phyloP scores from a whole-genome alignment of 305 asterid genomes.

The Fraxinus albicans region DNA sequence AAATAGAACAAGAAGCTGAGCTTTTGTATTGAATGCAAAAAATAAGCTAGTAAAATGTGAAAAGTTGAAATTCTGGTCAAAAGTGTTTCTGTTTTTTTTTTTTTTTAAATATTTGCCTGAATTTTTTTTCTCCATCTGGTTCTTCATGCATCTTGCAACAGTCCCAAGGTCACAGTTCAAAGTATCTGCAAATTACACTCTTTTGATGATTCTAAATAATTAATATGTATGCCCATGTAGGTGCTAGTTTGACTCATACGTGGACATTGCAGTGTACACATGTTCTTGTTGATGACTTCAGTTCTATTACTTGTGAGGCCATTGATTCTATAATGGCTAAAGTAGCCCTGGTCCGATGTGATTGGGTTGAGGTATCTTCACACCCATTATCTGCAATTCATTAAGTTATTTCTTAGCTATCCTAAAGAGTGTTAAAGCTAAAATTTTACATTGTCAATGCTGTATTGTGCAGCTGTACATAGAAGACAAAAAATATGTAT shows the following conservation, averaged over 20 bases:
- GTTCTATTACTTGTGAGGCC: conserved; percentile 50
- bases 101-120: background rate
- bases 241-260: conserved; percentile 51
- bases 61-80: background rate
- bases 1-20: background rate
- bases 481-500: background rate
- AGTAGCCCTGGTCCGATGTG: conserved; percentile 48
- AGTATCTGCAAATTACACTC: background rate
- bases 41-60: background rate
- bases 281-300: conserved; percentile 64
- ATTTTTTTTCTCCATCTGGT: background rate
- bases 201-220: conserved; percentile 11
- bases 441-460: background rate
- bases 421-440: background rate
- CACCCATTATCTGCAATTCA: conserved; percentile 12
- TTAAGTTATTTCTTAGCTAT: background rate
- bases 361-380: conserved; percentile 77
- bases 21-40: background rate
- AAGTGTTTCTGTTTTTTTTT: background rate
- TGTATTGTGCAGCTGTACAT: background rate
- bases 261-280: conserved; percentile 81
- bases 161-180: background rate
- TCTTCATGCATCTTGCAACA: background rate
- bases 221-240: conserved; percentile 43
- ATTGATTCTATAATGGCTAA: conserved; percentile 64